A percentile compares a stretch with the other conserved stretches of the same genome.
phyloP scores from a whole-genome alignment of 345 rosid genomes.

The Diplotaxis tenuifolia region DNA sequence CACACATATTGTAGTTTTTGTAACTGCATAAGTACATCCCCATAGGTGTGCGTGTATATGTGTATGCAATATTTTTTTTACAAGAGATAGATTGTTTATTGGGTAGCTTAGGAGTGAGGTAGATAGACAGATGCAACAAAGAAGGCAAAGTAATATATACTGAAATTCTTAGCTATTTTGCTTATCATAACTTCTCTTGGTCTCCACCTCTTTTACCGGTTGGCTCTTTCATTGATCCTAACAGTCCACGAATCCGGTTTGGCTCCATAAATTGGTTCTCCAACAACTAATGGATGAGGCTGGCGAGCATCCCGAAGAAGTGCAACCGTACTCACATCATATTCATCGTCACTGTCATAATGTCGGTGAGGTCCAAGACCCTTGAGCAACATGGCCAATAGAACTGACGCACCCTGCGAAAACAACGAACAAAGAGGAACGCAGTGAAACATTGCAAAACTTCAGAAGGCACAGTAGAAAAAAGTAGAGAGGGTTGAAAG shows the following conservation, averaged over 20 bases:
- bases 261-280: slow-evolving; percentile 60
- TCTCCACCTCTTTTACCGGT: slow-evolving; percentile 13
- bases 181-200: slow-evolving; percentile 15
- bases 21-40: neutral
- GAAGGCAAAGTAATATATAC: slow-evolving; percentile 6
- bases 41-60: neutral
- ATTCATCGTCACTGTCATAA: slow-evolving; percentile 80
- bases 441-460: neutral
- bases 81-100: neutral
- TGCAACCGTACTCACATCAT: slow-evolving; percentile 53
- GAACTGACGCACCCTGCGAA: slow-evolving; percentile 58
- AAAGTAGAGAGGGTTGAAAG: neutral
- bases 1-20: neutral
- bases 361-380: slow-evolving; percentile 67
- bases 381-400: slow-evolving; percentile 67
- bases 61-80: neutral
- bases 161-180: neutral
- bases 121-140: slow-evolving; percentile 2
- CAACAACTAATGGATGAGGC: slow-evolving; percentile 59
- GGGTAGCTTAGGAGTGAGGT: neutral
- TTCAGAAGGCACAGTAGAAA: neutral
- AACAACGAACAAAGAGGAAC: neutral
- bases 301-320: slow-evolving; percentile 56
- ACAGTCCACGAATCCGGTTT: slow-evolving; percentile 51
- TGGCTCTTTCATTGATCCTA: slow-evolving; percentile 56